These are phyloP conservation scores for Diaporthe humulicola DNA, from an alignment of 2,329 filamentous ascomycete species.

Conservation along the genomic window DNA sequence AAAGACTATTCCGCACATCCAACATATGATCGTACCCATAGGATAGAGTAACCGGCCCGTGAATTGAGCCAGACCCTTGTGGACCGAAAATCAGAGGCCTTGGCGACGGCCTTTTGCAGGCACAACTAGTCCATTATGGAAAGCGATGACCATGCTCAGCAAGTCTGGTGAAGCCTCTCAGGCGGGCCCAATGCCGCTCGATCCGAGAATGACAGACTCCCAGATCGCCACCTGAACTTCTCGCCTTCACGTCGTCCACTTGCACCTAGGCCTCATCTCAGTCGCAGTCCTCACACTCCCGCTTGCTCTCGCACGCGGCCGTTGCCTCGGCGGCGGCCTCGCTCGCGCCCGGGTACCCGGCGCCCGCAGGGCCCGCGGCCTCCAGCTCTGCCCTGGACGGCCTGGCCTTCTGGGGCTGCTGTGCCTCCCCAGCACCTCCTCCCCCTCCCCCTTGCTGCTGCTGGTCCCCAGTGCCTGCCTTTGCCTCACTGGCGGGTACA, in stretches of 20 bases:
- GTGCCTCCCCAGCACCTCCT: neutral
- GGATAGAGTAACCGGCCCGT: neutral
- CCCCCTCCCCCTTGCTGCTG: constrained; percentile 5
- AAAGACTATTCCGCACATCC: constrained; percentile 23
- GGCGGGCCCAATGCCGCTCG: neutral
- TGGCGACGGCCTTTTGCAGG: too few relatives aligned
- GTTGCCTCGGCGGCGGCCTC: constrained; percentile 10
- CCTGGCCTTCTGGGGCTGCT: neutral
- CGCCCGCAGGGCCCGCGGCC: constrained; percentile 34
- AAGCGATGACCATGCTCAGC: neutral
- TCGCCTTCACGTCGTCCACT: neutral
- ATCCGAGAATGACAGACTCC: neutral
- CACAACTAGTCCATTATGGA: too few relatives aligned
- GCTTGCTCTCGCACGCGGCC: constrained; percentile 8
- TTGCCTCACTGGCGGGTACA: neutral
- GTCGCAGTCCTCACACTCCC: constrained; percentile 38
- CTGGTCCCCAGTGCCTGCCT: neutral
- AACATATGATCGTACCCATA: neutral
- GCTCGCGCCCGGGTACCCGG: constrained; percentile 33
- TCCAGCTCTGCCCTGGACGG: constrained; percentile 31
- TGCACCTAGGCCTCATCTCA: neutral
- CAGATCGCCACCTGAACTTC: neutral
- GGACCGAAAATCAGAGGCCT: neutral
- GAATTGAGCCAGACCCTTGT: neutral
- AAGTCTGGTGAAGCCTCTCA: too few relatives aligned